Evolutionary conservation across 2,329 filamentous ascomycete species (phyloP), one percentile per base, ranked within the genome.

Genomic region (Ophiostoma populinum): DNA sequence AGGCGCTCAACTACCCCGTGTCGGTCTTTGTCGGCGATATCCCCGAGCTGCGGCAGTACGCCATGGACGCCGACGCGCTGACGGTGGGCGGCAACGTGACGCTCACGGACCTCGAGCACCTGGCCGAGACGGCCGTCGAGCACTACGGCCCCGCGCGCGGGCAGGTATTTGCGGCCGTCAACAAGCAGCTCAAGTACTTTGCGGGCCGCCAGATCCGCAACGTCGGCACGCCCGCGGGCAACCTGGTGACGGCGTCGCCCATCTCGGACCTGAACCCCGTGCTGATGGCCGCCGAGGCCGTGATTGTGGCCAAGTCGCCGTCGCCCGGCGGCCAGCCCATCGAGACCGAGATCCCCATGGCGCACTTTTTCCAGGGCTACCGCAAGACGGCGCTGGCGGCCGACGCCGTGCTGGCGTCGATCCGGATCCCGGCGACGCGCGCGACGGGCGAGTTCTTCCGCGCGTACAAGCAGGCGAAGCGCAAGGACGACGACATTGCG

Each of bases 401-500:
- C 16, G 75, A 94, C 51, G 82, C 82, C 1, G 71, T 95, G 42
- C 87, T 98, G 40, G 75, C 83, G 1, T 77, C 77, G 27, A 76
- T 98, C 42, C 72, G 78, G n/a, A 82, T 98, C 29, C 90, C 90
- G 0, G 59, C 80, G 3, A 78, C 80, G 0, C 64, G 64, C 3
- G 66, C 74, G 35, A 79, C 77, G 47, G 77, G 80, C 4, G 90
- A 95, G 51, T 83, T 76, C 50, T 78, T 93, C 52, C 70, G 80
- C 28, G 77, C 87, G 1, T 95, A 94, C 57, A 98, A 98, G 56
- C 87, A 95, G 53, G 75, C 90, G 1, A 98, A 98, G 62, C 65
- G 90, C 45, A 95, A 95, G 51, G 90, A 98, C 47, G 90, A 98
- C 48, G 90, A 98, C 51, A 95, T 98, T 51, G 90, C 90, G 2